These are phyloP conservation scores for Pneumocystis wakefieldiae DNA, from an alignment of 1,139 yeast species.

Conservation along the genomic window DNA sequence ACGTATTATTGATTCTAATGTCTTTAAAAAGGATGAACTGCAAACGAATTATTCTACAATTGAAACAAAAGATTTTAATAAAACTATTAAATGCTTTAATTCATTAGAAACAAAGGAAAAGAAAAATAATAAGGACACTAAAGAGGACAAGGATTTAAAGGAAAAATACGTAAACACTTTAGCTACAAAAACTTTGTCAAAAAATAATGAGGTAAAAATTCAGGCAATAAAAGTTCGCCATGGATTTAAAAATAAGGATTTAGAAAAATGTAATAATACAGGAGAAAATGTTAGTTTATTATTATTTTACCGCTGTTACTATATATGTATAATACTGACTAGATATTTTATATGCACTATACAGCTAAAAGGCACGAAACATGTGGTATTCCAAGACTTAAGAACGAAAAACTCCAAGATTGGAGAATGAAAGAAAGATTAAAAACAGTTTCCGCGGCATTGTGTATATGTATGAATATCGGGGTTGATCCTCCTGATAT, in stretches of 20 bases:
- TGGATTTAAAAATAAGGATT: not conserved
- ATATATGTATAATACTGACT: conserved; percentile 19
- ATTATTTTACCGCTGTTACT: conserved; percentile 9
- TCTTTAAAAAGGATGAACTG: not conserved
- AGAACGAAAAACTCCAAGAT: conserved; percentile 39
- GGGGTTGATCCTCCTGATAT: conserved; percentile 98
- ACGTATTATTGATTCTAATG: not conserved
- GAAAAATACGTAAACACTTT: not conserved
- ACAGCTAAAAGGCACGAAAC: conserved; percentile 87
- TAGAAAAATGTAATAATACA: not conserved
- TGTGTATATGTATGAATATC: conserved; percentile 73
- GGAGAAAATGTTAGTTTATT: not conserved
- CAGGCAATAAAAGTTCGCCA: not conserved
- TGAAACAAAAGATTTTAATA: not conserved
- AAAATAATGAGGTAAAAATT: not conserved
- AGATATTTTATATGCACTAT: conserved; percentile 61
- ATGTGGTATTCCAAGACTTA: conserved; percentile 53
- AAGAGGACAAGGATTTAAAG: not conserved
- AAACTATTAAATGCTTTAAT: not conserved
- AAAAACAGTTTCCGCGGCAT: conserved; percentile 87
- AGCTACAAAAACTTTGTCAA: not conserved
- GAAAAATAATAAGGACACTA: not conserved
- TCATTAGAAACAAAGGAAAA: not conserved
- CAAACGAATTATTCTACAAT: not conserved
- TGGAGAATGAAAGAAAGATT: conserved; percentile 92